A percentile compares a stretch with the other conserved stretches of the same genome.
These are phyloP conservation scores for Geotrichum restrictum DNA, from an alignment of 1,139 yeast genomes.

Conservation along the genomic window DNA sequence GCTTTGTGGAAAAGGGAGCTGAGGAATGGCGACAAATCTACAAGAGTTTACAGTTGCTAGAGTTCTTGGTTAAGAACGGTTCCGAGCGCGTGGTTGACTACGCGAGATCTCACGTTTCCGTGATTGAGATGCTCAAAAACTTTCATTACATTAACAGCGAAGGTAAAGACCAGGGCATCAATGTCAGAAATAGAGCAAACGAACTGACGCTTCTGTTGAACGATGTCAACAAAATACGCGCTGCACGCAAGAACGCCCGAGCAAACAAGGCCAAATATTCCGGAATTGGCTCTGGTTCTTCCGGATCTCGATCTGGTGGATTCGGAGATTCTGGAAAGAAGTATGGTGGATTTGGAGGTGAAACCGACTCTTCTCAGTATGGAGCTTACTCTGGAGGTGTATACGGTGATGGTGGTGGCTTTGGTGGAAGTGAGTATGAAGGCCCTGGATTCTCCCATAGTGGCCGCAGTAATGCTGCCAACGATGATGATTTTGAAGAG, in stretches of 20 bases:
- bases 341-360: conserved; percentile 43
- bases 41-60: conserved; percentile 86
- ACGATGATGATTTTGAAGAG: conserved; percentile 55
- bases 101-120: conserved; percentile 75
- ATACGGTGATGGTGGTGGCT: conserved; percentile 79
- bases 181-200: conserved; percentile 87
- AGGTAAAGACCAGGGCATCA: conserved; percentile 95
- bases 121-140: conserved; percentile 83
- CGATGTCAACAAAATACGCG: conserved; percentile 72
- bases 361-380: conserved; percentile 38
- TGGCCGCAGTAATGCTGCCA: conserved; percentile 19
- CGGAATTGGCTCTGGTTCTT: conserved; percentile 34
- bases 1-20: conserved; percentile 92
- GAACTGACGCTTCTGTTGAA: conserved; percentile 64
- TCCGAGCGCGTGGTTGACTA: conserved; percentile 94
- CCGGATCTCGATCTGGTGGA: conserved; percentile 34
- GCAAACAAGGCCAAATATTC: conserved; percentile 63
- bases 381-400: conserved; percentile 49
- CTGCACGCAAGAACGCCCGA: conserved; percentile 85
- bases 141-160: conserved; percentile 93
- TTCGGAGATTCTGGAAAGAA: conserved; percentile 41
- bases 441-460: conserved; percentile 36
- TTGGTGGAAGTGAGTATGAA: conserved; percentile 43
- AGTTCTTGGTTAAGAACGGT: conserved; percentile 86
- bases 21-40: conserved; percentile 98